phyloP scores from a whole-genome alignment of 164 flowering plant species.

The Magnolia sinica region DNA sequence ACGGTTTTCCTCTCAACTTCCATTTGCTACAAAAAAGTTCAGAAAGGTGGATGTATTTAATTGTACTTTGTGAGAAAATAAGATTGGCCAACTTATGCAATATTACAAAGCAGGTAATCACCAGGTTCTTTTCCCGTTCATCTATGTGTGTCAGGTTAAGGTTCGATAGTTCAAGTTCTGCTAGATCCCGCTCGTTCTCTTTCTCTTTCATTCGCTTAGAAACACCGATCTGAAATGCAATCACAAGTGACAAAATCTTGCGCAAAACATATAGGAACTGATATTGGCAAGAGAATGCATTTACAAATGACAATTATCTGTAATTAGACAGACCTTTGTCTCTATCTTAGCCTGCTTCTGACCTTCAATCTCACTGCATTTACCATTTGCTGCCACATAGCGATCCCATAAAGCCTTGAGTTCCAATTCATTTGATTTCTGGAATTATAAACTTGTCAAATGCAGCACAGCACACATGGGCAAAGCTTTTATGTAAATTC shows the following conservation, averaged over 20 bases:
- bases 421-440: slow-evolving; percentile 63
- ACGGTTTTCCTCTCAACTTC: slow-evolving; percentile 70
- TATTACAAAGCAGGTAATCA: slow-evolving; percentile 21
- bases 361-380: slow-evolving; percentile 62
- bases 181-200: slow-evolving; percentile 55
- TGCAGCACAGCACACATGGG: slow-evolving; percentile 7
- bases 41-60: not conserved
- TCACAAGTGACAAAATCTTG: slow-evolving; percentile 6
- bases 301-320: not conserved
- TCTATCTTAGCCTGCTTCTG: slow-evolving; percentile 64
- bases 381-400: slow-evolving; percentile 56
- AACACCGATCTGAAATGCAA: slow-evolving; percentile 47
- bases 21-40: slow-evolving; percentile 36
- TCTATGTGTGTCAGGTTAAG: slow-evolving; percentile 58
- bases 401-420: slow-evolving; percentile 53
- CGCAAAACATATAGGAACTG: not conserved
- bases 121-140: slow-evolving; percentile 77
- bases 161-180: slow-evolving; percentile 57
- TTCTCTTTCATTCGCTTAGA: slow-evolving; percentile 54
- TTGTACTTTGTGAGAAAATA: not conserved
- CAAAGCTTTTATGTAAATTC: not conserved
- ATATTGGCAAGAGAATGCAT: not conserved
- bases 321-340: slow-evolving; percentile 54
- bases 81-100: not conserved
- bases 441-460: slow-evolving; percentile 23